phyloP scores from a whole-genome alignment of 495 filamentous ascomycete species.

The Penicillium riverlandense region DNA sequence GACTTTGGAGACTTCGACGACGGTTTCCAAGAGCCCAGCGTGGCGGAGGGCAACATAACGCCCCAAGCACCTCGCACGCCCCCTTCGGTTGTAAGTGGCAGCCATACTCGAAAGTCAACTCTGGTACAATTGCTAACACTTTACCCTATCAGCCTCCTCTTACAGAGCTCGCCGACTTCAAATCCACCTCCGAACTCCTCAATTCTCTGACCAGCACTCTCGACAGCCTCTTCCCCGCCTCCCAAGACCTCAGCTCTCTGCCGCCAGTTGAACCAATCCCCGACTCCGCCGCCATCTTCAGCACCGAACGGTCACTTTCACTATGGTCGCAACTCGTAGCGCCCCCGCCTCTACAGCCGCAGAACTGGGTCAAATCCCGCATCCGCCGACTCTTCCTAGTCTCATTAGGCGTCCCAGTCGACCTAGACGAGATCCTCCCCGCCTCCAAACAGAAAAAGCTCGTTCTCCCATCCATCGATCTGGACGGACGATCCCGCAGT shows the following conservation, averaged over 20 bases:
- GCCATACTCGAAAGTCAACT: too few relatives aligned
- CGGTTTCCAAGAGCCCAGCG: slow-evolving; percentile 62
- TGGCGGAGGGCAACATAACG: slow-evolving; percentile 15
- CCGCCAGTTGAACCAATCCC: slow-evolving; percentile 38
- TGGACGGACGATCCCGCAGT: slow-evolving; percentile 39
- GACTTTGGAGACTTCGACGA: slow-evolving; percentile 93
- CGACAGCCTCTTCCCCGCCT: slow-evolving; percentile 47
- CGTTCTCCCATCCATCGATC: slow-evolving; percentile 76
- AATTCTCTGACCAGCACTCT: slow-evolving; percentile 41
- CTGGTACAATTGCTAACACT: background rate
- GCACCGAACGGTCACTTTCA: slow-evolving; percentile 64
- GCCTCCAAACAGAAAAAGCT: slow-evolving; percentile 98
- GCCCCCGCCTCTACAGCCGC: slow-evolving; percentile 88
- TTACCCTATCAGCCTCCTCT: slow-evolving; percentile 51
- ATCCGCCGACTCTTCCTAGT: slow-evolving; percentile 96
- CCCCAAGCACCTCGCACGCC: slow-evolving; percentile 36
- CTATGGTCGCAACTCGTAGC: slow-evolving; percentile 96
- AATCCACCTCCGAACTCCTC: slow-evolving; percentile 42
- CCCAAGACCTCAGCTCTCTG: slow-evolving; percentile 32
- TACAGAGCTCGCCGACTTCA: slow-evolving; percentile 61
- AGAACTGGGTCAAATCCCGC: slow-evolving; percentile 95
- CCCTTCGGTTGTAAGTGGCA: slow-evolving; percentile 42
- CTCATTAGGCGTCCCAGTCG: slow-evolving; percentile 89
- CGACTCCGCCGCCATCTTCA: slow-evolving; percentile 42
- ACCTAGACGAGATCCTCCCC: slow-evolving; percentile 94